Evolutionary conservation across 1,284 basidiomycete species (phyloP).

Genomic region (Crepidotus sp.): DNA sequence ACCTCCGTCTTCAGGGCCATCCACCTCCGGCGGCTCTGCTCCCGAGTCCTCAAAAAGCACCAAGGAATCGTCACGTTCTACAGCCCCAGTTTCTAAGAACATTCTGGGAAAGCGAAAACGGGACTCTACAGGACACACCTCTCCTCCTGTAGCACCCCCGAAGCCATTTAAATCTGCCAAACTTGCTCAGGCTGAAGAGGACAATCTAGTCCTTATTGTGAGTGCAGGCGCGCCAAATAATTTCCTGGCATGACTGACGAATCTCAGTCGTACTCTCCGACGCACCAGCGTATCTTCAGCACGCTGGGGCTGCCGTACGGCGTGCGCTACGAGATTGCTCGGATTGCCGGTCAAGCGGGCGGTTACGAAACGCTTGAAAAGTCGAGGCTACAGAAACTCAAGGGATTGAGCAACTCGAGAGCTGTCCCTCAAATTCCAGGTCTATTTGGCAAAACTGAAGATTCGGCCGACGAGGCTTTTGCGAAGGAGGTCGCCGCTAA

Average conservation of each 20-base stretch:
- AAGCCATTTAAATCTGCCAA: conserved; percentile 18
- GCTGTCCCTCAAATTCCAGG: conserved; percentile 23
- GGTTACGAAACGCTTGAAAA: conserved; percentile 22
- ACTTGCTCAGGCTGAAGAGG: conserved; percentile 7
- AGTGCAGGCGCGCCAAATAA: background rate
- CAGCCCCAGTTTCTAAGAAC: background rate
- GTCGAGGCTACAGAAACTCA: conserved; percentile 22
- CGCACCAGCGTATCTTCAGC: conserved; percentile 24
- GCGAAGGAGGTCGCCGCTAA: conserved; percentile 30
- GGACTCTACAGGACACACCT: conserved; percentile 8
- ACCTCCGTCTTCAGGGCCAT: conserved; percentile 13
- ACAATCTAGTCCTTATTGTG: conserved; percentile 18
- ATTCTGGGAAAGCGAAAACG: conserved; percentile 24
- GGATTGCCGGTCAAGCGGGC: conserved; percentile 25
- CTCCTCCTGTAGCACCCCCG: conserved; percentile 8
- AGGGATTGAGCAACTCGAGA: conserved; percentile 20
- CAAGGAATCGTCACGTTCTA: too few relatives aligned
- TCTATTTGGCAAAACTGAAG: conserved; percentile 16
- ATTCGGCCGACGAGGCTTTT: conserved; percentile 21
- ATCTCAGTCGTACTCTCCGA: conserved; percentile 11
- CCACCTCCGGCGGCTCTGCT: background rate
- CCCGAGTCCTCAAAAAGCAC: background rate
- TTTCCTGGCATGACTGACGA: background rate
- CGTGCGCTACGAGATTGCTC: conserved; percentile 34
- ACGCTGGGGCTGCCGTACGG: conserved; percentile 27